phyloP scores from a whole-genome alignment of 1,284 basidiomycete species.

The Microbotryomycetes sp. region DNA sequence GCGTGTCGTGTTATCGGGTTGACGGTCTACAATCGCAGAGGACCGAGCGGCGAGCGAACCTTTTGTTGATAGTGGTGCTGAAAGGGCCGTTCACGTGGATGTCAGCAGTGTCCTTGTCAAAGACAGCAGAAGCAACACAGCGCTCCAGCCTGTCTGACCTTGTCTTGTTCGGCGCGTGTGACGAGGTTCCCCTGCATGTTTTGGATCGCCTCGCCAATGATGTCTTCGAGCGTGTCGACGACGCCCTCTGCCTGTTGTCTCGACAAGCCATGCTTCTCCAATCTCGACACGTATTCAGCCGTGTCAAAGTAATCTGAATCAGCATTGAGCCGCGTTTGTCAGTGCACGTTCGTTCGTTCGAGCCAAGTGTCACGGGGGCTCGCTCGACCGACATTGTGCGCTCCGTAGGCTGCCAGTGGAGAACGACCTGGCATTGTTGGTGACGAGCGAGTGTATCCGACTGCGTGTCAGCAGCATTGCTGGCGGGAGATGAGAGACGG shows the following conservation, averaged over 20 bases:
- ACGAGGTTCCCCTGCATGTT: slow-evolving; percentile 94
- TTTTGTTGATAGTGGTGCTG: slow-evolving; percentile 49
- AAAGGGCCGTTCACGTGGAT: neutral
- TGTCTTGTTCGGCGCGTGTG: slow-evolving; percentile 83
- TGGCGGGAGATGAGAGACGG: neutral
- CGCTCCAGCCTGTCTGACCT: slow-evolving; percentile 16
- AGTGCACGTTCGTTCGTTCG: neutral
- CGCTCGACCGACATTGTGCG: neutral
- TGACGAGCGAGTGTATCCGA: neutral
- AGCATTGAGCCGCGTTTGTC: neutral
- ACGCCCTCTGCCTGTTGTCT: slow-evolving; percentile 86
- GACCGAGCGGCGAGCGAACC: slow-evolving; percentile 46
- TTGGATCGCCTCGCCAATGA: slow-evolving; percentile 87
- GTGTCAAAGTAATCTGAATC: slow-evolving; percentile 74
- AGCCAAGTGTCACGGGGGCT: no score
- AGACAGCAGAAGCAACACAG: neutral
- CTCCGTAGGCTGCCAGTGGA: neutral
- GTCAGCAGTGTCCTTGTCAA: neutral
- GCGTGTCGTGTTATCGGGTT: neutral
- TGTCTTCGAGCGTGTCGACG: slow-evolving; percentile 88
- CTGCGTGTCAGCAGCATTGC: neutral
- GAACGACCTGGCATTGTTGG: neutral
- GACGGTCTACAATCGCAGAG: no score
- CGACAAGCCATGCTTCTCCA: slow-evolving; percentile 79
- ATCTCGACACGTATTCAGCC: slow-evolving; percentile 80